phyloP scores from a whole-genome alignment of 768 basidiomycete genomes.

The Mycena pura region DNA sequence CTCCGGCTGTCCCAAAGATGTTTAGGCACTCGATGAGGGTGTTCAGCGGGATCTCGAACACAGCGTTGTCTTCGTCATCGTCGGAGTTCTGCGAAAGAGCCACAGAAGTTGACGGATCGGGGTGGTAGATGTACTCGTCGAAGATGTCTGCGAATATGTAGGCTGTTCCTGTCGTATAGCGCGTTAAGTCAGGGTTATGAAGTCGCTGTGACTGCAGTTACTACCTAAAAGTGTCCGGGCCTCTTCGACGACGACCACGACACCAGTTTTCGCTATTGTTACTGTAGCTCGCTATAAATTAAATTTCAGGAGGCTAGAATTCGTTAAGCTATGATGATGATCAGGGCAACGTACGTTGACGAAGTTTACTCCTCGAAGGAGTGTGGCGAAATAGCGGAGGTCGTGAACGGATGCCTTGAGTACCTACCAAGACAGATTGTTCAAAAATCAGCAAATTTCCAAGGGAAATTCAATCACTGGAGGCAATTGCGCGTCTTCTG shows the following conservation, averaged over 20 bases:
- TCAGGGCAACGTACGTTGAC: slow-evolving; percentile 61
- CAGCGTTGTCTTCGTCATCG: slow-evolving; percentile 42
- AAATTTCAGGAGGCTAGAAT: slow-evolving; percentile 12
- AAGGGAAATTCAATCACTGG: neutral
- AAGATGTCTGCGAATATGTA: slow-evolving; percentile 83
- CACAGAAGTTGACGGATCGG: slow-evolving; percentile 43
- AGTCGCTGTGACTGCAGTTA: neutral
- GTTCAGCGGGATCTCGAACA: slow-evolving; percentile 85
- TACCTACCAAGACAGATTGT: slow-evolving; percentile 36
- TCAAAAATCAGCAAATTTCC: neutral
- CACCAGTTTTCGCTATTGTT: slow-evolving; percentile 69
- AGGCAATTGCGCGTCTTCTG: slow-evolving; percentile 9
- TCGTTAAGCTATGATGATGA: neutral
- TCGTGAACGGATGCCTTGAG: slow-evolving; percentile 78
- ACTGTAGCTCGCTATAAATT: slow-evolving; percentile 73
- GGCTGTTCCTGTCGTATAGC: slow-evolving; percentile 84
- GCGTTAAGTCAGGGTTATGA: no score
- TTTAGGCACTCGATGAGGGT: slow-evolving; percentile 91
- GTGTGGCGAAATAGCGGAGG: slow-evolving; percentile 77
- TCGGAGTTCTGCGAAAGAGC: slow-evolving; percentile 35
- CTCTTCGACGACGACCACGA: slow-evolving; percentile 87
- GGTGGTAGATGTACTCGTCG: slow-evolving; percentile 75
- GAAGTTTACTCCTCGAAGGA: slow-evolving; percentile 86
- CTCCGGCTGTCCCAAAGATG: slow-evolving; percentile 86
- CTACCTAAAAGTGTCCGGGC: slow-evolving; percentile 80